Percentiles rank a stretch among this genome's conserved stretches.
phyloP scores from a whole-genome alignment of 352 stramenopile species.

The Phytophthora sp. region DNA sequence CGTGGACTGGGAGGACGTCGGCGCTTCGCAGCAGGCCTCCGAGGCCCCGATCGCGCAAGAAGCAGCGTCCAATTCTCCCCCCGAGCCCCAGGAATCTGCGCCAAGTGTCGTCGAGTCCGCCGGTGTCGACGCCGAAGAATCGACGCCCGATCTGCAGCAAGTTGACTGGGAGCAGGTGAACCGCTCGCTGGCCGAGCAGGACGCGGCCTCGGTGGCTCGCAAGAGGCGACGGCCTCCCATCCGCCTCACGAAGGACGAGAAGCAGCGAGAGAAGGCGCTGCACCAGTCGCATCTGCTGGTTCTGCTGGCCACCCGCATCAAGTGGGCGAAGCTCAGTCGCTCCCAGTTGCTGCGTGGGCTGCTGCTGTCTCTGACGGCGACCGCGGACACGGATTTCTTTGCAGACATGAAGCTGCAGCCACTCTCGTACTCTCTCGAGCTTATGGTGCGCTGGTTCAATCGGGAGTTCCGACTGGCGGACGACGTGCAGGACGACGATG shows the following conservation, averaged over 20 bases:
- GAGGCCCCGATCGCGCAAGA: neutral
- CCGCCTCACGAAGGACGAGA: slow-evolving; percentile 71
- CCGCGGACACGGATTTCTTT: slow-evolving; percentile 57
- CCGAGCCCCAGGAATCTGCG: slow-evolving; percentile 20
- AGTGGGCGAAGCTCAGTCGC: slow-evolving; percentile 51
- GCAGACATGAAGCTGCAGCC: slow-evolving; percentile 37
- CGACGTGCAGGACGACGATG: slow-evolving; percentile 10
- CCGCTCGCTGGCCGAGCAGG: slow-evolving; percentile 41
- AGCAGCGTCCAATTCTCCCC: neutral
- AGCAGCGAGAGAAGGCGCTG: slow-evolving; percentile 59
- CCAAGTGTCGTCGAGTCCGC: slow-evolving; percentile 7
- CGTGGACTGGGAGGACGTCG: slow-evolving; percentile 73
- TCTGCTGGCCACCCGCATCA: slow-evolving; percentile 52
- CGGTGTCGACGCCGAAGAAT: slow-evolving; percentile 7
- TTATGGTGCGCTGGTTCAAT: slow-evolving; percentile 76
- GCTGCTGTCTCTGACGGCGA: slow-evolving; percentile 60
- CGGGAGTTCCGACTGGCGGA: slow-evolving; percentile 44
- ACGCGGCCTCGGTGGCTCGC: slow-evolving; percentile 25
- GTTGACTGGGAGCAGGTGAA: slow-evolving; percentile 82
- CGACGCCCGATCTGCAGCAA: slow-evolving; percentile 37
- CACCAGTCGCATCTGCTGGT: slow-evolving; percentile 79
- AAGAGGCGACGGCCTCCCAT: slow-evolving; percentile 42
- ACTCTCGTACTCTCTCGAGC: slow-evolving; percentile 60
- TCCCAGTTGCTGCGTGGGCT: slow-evolving; percentile 57
- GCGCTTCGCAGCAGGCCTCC: slow-evolving; percentile 12